These are phyloP conservation scores for Cystoisospora suis DNA, from an alignment of 169 alveolate species.

Conservation along the genomic window DNA sequence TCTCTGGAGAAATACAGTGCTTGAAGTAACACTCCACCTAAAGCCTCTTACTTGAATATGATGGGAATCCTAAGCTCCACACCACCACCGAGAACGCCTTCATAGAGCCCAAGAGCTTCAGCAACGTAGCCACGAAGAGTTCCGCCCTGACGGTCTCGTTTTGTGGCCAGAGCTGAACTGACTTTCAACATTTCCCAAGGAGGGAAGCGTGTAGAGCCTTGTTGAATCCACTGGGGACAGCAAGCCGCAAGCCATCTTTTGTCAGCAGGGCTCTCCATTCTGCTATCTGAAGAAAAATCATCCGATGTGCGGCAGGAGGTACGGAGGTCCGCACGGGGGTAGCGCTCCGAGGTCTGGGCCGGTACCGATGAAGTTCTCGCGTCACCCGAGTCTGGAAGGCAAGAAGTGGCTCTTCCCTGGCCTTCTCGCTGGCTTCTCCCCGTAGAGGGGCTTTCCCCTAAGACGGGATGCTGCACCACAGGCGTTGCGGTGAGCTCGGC, in stretches of 20 bases:
- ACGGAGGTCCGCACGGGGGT: not conserved
- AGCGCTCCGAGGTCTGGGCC: not conserved
- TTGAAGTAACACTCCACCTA: not conserved
- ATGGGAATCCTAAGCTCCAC: not conserved
- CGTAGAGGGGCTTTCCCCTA: no score
- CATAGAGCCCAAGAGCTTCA: not conserved
- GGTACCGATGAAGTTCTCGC: not conserved
- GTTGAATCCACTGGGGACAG: not conserved
- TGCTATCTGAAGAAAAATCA: not conserved
- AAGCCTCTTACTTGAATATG: not conserved
- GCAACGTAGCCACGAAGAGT: not conserved
- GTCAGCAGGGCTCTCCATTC: not conserved
- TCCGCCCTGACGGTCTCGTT: not conserved
- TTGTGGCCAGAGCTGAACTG: no score
- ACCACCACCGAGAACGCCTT: not conserved
- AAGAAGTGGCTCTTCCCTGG: no score
- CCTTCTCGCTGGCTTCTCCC: no score
- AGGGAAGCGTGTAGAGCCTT: not conserved
- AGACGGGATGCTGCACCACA: no score
- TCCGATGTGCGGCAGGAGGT: not conserved
- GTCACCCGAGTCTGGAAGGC: not conserved
- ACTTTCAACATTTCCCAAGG: constrained; percentile 21
- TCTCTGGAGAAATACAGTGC: not conserved
- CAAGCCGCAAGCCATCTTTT: not conserved
- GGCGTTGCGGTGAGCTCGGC: no score